phyloP scores from a whole-genome alignment of 805 yeast genomes.

The Zygoascus ofunaensis region DNA sequence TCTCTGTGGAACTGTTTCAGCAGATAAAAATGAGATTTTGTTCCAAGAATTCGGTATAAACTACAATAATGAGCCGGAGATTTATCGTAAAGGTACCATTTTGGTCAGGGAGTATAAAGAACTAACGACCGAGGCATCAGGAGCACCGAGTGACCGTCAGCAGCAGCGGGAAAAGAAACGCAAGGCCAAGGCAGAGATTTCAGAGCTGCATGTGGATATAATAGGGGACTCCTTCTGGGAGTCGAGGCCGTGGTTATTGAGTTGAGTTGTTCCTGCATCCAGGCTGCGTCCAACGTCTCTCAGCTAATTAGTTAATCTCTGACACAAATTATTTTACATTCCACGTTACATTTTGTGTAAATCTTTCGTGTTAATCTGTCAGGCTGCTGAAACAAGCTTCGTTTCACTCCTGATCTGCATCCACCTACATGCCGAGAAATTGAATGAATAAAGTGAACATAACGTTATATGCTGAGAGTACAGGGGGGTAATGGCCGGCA shows the following conservation, averaged over 20 bases:
- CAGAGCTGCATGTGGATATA: conserved; percentile 47
- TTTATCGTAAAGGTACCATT: conserved; percentile 76
- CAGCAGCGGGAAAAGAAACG: conserved; percentile 39
- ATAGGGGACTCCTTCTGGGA: conserved; percentile 59
- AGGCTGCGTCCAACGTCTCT: too few species aligned
- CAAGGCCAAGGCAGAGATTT: conserved; percentile 36
- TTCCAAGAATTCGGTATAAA: conserved; percentile 72
- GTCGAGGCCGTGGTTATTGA: conserved; percentile 31
- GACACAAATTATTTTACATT: too few species aligned
- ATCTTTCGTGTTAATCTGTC: too few species aligned
- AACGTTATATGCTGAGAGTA: too few species aligned
- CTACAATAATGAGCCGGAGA: conserved; percentile 83
- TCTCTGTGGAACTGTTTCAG: conserved; percentile 64
- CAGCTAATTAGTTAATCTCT: too few species aligned
- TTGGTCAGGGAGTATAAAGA: conserved; percentile 39
- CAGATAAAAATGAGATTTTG: conserved; percentile 83
- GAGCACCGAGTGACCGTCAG: neutral
- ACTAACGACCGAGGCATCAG: neutral
- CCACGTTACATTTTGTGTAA: too few species aligned
- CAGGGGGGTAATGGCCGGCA: too few species aligned
- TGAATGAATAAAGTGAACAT: too few species aligned
- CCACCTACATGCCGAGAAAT: too few species aligned
- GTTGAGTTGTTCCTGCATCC: neutral
- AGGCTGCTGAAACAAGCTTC: too few species aligned
- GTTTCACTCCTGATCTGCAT: too few species aligned